These are phyloP conservation scores for Ziziphus jujuba DNA, from an alignment of 306 rosid genomes.

Conservation along the genomic window DNA sequence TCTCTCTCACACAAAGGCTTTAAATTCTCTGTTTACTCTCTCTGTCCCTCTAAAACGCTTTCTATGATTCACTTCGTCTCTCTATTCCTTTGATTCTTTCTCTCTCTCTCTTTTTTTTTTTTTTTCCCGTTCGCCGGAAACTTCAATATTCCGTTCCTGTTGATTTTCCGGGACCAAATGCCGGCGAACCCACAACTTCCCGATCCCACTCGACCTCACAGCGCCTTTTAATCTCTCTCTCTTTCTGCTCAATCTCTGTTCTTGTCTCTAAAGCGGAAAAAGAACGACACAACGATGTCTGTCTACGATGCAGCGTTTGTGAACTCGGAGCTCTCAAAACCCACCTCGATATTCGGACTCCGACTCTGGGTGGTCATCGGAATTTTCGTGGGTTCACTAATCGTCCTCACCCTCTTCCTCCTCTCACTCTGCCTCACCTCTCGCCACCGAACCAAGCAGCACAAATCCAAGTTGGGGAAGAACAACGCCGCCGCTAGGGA, in stretches of 20 bases:
- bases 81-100: slow-evolving; percentile 1
- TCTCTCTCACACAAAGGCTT: no score
- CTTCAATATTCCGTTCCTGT: neutral
- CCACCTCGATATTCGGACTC: slow-evolving; percentile 87
- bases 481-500: slow-evolving; percentile 1
- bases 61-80: neutral
- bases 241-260: neutral
- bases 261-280: neutral
- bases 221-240: no score
- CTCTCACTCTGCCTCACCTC: slow-evolving; percentile 90
- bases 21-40: neutral
- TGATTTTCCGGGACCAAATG: slow-evolving; percentile 27
- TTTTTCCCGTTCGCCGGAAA: slow-evolving; percentile 16
- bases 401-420: slow-evolving; percentile 74
- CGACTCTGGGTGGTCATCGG: slow-evolving; percentile 94
- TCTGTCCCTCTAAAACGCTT: neutral
- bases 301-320: slow-evolving; percentile 80
- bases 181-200: neutral
- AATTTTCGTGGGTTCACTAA: slow-evolving; percentile 74
- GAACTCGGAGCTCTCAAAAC: slow-evolving; percentile 69
- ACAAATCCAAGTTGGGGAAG: slow-evolving; percentile 24
- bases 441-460: slow-evolving; percentile 49
- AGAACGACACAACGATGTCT: slow-evolving; percentile 43
- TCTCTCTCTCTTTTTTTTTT: slow-evolving; percentile 24
- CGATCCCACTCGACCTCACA: neutral